Conservation (phyloP, 192 early-diverging fungal species). For the Coemansia sp. region DNA sequence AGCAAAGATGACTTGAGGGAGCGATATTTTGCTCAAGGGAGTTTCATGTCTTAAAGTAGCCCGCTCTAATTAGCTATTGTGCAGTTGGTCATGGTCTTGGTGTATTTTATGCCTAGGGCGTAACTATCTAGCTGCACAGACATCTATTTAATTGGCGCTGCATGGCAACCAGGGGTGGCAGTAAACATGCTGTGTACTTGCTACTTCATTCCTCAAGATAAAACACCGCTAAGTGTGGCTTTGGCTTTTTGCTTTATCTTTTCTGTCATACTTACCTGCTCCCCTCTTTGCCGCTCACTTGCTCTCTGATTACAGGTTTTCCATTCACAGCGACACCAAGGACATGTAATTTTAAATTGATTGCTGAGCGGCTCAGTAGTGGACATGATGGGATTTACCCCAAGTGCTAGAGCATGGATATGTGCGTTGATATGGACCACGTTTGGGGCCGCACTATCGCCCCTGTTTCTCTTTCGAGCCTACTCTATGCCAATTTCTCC, state of each 20-base stretch:
- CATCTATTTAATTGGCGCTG: background rate
- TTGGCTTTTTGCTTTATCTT: background rate
- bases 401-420: slow-evolving; percentile 31
- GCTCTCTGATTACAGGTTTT: background rate
- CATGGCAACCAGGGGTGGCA: background rate
- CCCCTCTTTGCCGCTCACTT: too few species aligned
- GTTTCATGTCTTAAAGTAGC: too few species aligned
- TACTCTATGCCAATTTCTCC: slow-evolving; percentile 45
- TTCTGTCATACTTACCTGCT: background rate
- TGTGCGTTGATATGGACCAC: slow-evolving; percentile 35
- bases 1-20: too few species aligned
- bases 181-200: background rate
- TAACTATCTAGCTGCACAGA: too few species aligned
- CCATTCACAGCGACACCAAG: background rate
- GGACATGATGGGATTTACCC: slow-evolving; percentile 10
- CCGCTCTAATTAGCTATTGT: too few species aligned
- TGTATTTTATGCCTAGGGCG: background rate
- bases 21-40: too few species aligned
- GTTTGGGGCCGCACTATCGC: slow-evolving; percentile 28
- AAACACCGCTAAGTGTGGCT: background rate
- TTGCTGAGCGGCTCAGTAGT: background rate
- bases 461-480: slow-evolving; percentile 43
- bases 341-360: background rate
- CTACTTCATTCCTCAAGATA: too few species aligned
- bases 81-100: background rate